These are phyloP conservation scores for Acer yangbiense DNA, from an alignment of 345 rosid species.

Conservation along the genomic window DNA sequence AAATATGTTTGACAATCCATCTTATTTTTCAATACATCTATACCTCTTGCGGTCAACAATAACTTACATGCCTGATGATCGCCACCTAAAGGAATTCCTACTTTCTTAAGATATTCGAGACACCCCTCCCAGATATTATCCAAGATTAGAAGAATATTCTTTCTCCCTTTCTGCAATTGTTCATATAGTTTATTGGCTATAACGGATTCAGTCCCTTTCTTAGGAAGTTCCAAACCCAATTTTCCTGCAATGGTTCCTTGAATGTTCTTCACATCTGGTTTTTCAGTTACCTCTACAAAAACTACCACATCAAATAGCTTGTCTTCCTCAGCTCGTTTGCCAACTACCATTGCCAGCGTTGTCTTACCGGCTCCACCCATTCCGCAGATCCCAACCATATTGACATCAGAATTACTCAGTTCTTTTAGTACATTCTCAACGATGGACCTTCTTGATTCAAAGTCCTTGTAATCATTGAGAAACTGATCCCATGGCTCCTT, in stretches of 20 bases:
- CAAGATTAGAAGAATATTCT: slow-evolving; percentile 27
- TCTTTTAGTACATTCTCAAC: not conserved
- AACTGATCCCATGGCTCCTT: too few species aligned
- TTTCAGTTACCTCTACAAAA: not conserved
- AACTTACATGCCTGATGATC: not conserved
- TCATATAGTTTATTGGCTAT: not conserved
- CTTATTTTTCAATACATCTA: not conserved
- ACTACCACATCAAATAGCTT: not conserved
- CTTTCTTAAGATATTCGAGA: too few species aligned
- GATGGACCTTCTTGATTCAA: not conserved
- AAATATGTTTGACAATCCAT: not conserved
- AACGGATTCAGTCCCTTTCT: not conserved
- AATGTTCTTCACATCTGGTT: not conserved
- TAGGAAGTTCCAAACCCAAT: not conserved
- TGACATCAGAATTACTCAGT: not conserved
- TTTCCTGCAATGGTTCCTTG: not conserved
- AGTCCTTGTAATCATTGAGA: too few species aligned
- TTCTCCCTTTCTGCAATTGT: not conserved
- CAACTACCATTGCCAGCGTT: not conserved
- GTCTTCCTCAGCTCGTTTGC: not conserved
- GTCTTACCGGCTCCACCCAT: slow-evolving; percentile 2
- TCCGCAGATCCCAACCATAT: not conserved
- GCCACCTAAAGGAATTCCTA: slow-evolving; percentile 8
- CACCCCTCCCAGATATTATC: not conserved
- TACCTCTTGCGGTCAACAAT: not conserved